phyloP scores from a whole-genome alignment of 2,329 filamentous ascomycete species.

The Iodosphaeria phyllophila region DNA sequence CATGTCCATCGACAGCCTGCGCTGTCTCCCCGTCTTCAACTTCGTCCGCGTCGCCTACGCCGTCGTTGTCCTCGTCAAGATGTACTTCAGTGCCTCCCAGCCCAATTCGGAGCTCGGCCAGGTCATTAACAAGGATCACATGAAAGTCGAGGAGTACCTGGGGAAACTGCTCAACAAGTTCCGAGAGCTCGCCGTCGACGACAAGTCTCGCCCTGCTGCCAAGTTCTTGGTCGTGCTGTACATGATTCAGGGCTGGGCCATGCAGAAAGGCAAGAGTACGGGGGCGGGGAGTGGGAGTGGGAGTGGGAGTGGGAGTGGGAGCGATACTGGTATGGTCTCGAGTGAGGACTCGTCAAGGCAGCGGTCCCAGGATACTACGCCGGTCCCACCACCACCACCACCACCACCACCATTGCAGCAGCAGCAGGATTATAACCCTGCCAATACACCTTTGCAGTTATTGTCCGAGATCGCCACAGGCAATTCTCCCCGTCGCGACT shows the following conservation, averaged over 20 bases:
- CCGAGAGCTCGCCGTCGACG: conserved; percentile 38
- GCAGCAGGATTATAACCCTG: conserved; percentile 12
- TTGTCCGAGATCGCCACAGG: conserved; percentile 36
- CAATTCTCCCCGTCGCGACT: conserved; percentile 14
- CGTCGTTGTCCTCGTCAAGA: conserved; percentile 53
- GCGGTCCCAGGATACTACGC: too few relatives aligned
- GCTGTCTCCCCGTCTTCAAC: conserved; percentile 49
- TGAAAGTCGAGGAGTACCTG: conserved; percentile 48
- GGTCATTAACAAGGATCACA: conserved; percentile 47
- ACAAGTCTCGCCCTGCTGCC: conserved; percentile 43
- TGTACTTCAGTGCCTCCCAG: conserved; percentile 48
- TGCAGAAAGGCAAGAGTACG: conserved; percentile 23
- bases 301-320: neutral
- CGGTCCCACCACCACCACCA: conserved; percentile 1
- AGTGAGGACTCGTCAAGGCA: too few relatives aligned
- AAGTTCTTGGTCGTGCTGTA: conserved; percentile 55
- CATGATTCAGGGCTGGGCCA: conserved; percentile 54
- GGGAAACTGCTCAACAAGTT: conserved; percentile 54
- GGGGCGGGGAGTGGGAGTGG: neutral
- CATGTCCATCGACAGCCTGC: conserved; percentile 38
- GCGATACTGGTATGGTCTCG: neutral
- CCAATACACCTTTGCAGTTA: conserved; percentile 34
- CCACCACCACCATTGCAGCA: conserved; percentile 4
- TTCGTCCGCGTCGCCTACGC: conserved; percentile 57
- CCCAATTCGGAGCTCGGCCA: conserved; percentile 48